Percentiles rank a stretch among this genome's conserved stretches.
phyloP scores from a whole-genome alignment of 2,329 filamentous ascomycete genomes.

The Sporothrix globosa region DNA sequence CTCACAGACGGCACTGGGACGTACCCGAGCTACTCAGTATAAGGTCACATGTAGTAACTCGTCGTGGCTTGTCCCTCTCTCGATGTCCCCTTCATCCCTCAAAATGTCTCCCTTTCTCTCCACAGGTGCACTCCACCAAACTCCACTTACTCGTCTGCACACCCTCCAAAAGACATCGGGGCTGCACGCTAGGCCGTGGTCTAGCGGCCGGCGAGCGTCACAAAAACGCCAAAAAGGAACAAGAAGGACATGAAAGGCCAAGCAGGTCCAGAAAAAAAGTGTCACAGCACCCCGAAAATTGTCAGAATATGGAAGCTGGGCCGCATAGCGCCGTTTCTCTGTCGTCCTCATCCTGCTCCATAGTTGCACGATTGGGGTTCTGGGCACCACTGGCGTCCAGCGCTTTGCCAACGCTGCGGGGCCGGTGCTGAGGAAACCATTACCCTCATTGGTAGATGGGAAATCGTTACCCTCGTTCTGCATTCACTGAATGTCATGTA shows the following conservation, averaged over 20 bases:
- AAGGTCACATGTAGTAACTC: slow-evolving; percentile 2
- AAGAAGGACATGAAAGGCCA: not conserved
- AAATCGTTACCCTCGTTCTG: slow-evolving; percentile 23
- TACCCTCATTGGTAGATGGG: slow-evolving; percentile 26
- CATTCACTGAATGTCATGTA: not conserved
- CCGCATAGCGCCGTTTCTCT: slow-evolving; percentile 4
- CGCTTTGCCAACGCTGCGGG: not conserved
- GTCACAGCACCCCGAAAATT: slow-evolving; percentile 20
- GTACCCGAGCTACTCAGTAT: not conserved
- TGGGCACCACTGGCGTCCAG: not conserved
- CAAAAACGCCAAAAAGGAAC: slow-evolving; percentile 1
- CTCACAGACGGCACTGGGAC: not conserved
- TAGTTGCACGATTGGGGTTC: not conserved
- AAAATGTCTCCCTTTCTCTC: not conserved
- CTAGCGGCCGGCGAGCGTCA: slow-evolving; percentile 6
- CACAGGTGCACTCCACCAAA: not conserved
- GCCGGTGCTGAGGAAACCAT: slow-evolving; percentile 26
- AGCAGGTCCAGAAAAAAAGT: not conserved
- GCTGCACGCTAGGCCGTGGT: not conserved
- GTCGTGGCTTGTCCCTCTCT: not conserved
- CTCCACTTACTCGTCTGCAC: slow-evolving; percentile 27
- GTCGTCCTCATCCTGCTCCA: not conserved
- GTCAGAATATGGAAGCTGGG: slow-evolving; percentile 4
- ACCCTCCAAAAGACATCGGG: not conserved
- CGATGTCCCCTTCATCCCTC: not conserved